Base-by-base conservation (phyloP, 345 rosid species). In the Brassica rapa region DNA sequence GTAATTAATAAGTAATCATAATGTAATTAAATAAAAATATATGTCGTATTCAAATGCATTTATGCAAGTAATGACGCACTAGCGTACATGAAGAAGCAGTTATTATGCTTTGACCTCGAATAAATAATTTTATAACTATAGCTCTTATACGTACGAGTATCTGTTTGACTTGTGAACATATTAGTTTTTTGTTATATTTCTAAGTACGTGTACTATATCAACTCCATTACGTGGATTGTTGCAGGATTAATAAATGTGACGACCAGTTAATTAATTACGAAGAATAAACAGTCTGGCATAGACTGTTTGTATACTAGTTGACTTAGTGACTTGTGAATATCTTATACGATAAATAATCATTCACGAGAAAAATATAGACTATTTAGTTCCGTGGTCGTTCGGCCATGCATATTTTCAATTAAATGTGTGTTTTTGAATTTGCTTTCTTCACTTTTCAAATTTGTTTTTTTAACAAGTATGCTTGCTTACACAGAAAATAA, bases 241-340 rank as follows among this genome's bases (percentile, higher is more conserved):
- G 59, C 46, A 68, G 30, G 33, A 67, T 68, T 73, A 73, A 60
- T 61, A 15, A 72, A 79, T 68, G 46, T 68, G 35, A 67, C 68
- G 35, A 67, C 68, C 39, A 64, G 62, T 21, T 43, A 11, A 72
- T 66, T 72, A 35, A 41, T 32, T 60, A 49, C 43, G 66, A 69
- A 62, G 71, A 69, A 62, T 53, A 67, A 80, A 25, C 73, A 37
- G 62, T 66, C 77, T 79, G 78, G 65, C 65, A 27, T 46, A 71
- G 59, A 14, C 39, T 72, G 62, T 66, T 73, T 74, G 25, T 74
- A 69, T 74, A 69, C 74, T 80, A 63, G 74, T 80, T 80, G 82
- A 80, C 82, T 51, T 51, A 7, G 24, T 41, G 53, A 46, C 56
- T 51, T 51, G 56, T 51, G 56, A 51, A 46, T 3, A 46, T 51